Base-by-base conservation (phyloP, 495 filamentous ascomycete genomes). In the Parathielavia appendiculata region DNA sequence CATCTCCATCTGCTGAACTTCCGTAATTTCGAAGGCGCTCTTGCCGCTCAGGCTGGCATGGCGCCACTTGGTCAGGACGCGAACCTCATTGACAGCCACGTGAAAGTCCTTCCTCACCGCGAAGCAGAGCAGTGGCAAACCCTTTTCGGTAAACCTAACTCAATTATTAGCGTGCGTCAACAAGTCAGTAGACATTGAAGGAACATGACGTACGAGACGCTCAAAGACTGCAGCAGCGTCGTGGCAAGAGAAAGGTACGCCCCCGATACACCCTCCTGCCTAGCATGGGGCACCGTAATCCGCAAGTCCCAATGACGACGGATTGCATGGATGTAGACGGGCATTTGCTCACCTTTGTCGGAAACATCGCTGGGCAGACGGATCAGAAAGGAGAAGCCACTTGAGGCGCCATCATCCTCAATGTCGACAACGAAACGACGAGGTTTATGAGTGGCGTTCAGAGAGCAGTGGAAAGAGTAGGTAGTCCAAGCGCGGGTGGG, bases 391-490 rank as follows among this genome's bases (percentile, higher is more conserved):
- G 57, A 57, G 51, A 76, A 73, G 0, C 40, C 54, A 8, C 66
- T 22, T 13, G 32, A 22, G 39, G n/a, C 63, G 5, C 69, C 72
- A 63, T 82, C 69, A n/a, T 87, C 68, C 3, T 71, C 67, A 9
- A 87, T 69, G 7, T 75, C 71, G 8, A 87, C 69, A 16, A 78
- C 55, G 56, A 86, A 76, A 16, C 26, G 39, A 5, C 16, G 16
- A 2, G 13, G 12, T 0, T 56, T 45, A 2, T 65, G 65, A 10
- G 58, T 46, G 0, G 51, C 19, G 14, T 60, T 63, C 0, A 65
- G 64, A 56, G 1, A 20, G 17, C 82, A 84, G 16, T 68, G 69
- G 40, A 82, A 81, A 22, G 83, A 78, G 59, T 86, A 87, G 2
- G 69, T 58, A 4, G 80, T 67, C 30, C 55, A 71, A 22, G 64